phyloP scores from a whole-genome alignment of 1,139 yeast genomes.

The Sugiyamaella sp. region DNA sequence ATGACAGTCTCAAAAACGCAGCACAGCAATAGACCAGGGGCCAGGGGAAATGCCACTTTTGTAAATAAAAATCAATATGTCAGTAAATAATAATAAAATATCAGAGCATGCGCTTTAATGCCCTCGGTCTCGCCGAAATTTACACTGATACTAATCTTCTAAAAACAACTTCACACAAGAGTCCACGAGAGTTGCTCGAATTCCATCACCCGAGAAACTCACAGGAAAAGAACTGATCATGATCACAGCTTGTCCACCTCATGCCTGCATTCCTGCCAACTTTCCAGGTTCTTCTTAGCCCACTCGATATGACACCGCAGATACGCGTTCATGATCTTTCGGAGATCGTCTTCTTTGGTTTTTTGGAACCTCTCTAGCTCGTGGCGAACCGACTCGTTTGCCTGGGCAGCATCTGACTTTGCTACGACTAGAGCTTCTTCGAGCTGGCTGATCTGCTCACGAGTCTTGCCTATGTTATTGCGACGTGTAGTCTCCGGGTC shows the following conservation, averaged over 20 bases:
- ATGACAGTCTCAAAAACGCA: too few species aligned
- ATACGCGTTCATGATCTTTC: slow-evolving; percentile 56
- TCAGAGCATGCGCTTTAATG: too few species aligned
- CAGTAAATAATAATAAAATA: too few species aligned
- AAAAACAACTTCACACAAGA: too few species aligned
- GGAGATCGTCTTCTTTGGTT: slow-evolving; percentile 48
- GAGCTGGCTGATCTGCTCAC: slow-evolving; percentile 55
- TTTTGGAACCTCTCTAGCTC: slow-evolving; percentile 56
- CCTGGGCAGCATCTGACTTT: slow-evolving; percentile 56
- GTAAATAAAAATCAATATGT: not conserved
- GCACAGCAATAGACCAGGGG: too few species aligned
- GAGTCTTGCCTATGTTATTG: slow-evolving; percentile 55
- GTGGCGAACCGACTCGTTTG: slow-evolving; percentile 52
- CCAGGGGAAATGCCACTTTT: too few species aligned
- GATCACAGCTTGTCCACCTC: slow-evolving; percentile 33
- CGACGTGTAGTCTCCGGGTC: slow-evolving; percentile 70
- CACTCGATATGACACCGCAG: slow-evolving; percentile 63
- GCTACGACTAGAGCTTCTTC: slow-evolving; percentile 63
- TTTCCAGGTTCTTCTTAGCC: slow-evolving; percentile 70
- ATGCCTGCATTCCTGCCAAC: slow-evolving; percentile 67
- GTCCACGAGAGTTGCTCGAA: too few species aligned
- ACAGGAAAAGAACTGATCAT: too few species aligned
- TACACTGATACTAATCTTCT: too few species aligned
- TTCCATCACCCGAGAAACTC: too few species aligned
- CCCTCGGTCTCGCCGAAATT: too few species aligned